A percentile compares a stretch with the other conserved stretches of the same genome.
These are phyloP conservation scores for Pythium phragmitis DNA, from an alignment of 352 stramenopile genomes.

Conservation along the genomic window DNA sequence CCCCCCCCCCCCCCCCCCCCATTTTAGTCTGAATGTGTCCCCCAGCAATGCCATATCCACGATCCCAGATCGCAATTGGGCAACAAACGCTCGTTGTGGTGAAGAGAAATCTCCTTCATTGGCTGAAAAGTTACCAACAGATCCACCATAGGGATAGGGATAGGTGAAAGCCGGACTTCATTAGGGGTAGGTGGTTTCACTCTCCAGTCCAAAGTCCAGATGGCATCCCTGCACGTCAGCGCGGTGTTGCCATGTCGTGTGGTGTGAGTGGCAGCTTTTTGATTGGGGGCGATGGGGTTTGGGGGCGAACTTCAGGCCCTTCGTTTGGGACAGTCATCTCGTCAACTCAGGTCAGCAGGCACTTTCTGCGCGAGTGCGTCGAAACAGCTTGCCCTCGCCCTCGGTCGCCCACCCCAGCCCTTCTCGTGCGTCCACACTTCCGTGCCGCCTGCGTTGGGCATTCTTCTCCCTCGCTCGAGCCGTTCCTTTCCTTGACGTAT, in stretches of 20 bases:
- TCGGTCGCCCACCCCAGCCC: conserved; percentile 2
- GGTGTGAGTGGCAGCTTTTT: conserved; percentile 8
- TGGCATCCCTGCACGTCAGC: conserved; percentile 11
- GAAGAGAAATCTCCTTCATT: not conserved
- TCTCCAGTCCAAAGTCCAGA: conserved; percentile 5
- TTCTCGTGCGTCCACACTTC: not conserved
- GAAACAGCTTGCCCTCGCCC: conserved; percentile 8
- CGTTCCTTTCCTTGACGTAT: conserved; percentile 4
- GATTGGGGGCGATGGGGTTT: conserved; percentile 8
- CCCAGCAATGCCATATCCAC: conserved; percentile 14
- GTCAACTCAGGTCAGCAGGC: conserved; percentile 1
- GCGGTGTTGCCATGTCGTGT: conserved; percentile 7
- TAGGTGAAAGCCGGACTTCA: conserved; percentile 17
- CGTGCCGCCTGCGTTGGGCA: not conserved
- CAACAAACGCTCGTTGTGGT: not conserved
- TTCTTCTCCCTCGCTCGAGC: conserved; percentile 9
- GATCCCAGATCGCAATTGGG: conserved; percentile 14
- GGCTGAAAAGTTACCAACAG: conserved; percentile 5
- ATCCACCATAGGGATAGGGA: conserved; percentile 14
- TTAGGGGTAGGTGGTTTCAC: conserved; percentile 11
- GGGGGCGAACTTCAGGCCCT: too few species aligned
- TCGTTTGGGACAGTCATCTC: too few species aligned
- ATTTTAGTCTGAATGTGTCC: not conserved
- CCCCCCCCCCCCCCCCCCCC: too few species aligned
- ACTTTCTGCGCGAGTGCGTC: conserved; percentile 24